Evolutionary conservation across 2,329 filamentous ascomycete species (phyloP), one percentile per base, ranked within the genome.

Genomic region (Endothia cerciana): DNA sequence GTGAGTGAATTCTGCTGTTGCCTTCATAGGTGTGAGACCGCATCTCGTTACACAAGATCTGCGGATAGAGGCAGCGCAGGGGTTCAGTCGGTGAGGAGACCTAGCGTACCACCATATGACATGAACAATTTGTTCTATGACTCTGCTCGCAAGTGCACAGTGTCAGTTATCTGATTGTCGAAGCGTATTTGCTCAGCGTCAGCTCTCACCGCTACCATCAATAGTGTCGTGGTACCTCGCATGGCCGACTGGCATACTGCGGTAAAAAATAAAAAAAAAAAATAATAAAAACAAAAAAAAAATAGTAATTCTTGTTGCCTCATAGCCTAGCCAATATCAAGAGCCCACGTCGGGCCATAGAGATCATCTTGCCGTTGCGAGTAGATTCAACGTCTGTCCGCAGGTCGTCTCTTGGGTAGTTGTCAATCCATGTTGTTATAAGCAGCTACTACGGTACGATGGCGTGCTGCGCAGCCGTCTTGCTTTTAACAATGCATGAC

Each of bases 21-120:
- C 11, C n/a, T 2, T 45, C 17, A 25, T 17, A 51, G 11, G 40
- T 47, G 17, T 28, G 38, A 33, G 22, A 45, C 49, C 38, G 45
- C 38, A 4, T 11, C 11, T 15, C 40, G 40, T 57, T n/a, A 38
- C 53, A 63, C 62, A 55, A 53, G 55, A 60, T 60, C 62, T 25
- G 19, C 33, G 62, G 53, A 22, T 22, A 58, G 40, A 25, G 53
- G 53, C 30, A 63, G 51, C 51, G 22, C 28, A 41, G 41, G 28
- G 1, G 1, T n/a, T 60, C 41, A 17, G 57, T 49, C 57, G 57
- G 57, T 60, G 41, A 47, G 41, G 41, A 28, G 25, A 33, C 5
- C 25, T 49, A 19, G 38, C 40, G 56, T n/a, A 45, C 25, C 33
- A 58, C 33, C 5, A 8, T 36, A 58, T 58, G n/a, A 36, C 36